phyloP scores from a whole-genome alignment of 257 asterid genomes.

The Forsythia suspensa region DNA sequence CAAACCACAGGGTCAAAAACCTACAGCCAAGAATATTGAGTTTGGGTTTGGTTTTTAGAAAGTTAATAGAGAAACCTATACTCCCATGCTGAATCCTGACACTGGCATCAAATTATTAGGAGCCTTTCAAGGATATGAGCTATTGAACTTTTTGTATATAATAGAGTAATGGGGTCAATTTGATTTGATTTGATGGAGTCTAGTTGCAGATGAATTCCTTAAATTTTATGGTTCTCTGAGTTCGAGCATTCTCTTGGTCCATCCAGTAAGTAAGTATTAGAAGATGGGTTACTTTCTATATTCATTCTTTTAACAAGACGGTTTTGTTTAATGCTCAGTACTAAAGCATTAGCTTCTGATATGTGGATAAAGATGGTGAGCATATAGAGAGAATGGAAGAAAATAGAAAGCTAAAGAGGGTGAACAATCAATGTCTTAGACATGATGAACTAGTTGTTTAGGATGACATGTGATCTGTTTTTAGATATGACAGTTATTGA shows the following conservation, averaged over 20 bases:
- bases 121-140: background rate
- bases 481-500: background rate
- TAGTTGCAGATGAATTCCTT: background rate
- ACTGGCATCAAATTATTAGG: background rate
- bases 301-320: background rate
- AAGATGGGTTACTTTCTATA: background rate
- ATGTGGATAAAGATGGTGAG: background rate
- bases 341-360: background rate
- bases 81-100: background rate
- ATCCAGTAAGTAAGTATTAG: background rate
- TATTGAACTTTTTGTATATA: background rate
- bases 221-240: background rate
- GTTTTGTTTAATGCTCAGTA: background rate
- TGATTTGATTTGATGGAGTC: background rate
- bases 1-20: background rate
- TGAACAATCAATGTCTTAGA: background rate
- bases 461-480: background rate
- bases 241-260: background rate
- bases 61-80: background rate
- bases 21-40: background rate
- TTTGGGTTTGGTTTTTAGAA: background rate
- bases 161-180: background rate
- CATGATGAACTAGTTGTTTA: background rate
- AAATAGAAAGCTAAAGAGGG: background rate
- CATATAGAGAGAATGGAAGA: background rate